A percentile compares a stretch with the other conserved stretches of the same genome.
Conservation (phyloP, 306 rosid species). For the Clitoria ternatea region DNA sequence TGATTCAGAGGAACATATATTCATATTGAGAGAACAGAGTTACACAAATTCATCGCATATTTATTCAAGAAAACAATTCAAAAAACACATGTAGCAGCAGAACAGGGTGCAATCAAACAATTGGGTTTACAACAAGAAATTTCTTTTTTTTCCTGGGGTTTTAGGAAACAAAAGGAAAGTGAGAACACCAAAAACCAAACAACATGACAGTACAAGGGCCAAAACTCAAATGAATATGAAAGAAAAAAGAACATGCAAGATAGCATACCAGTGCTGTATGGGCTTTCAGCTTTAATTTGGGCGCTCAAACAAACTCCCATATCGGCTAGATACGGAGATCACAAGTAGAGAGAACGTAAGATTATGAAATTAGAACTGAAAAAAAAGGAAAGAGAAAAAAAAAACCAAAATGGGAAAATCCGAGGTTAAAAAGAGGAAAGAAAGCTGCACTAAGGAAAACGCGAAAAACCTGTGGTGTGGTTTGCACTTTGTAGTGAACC, state of each 20-base stretch:
- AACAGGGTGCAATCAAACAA: not conserved
- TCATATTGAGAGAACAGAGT: not conserved
- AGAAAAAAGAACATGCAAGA: not conserved
- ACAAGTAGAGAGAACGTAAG: conserved; percentile 6
- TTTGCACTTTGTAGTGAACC: not conserved
- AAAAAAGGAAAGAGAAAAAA: not conserved
- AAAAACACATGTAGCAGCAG: too few species aligned
- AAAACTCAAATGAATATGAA: conserved; percentile 15
- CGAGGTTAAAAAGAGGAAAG: not conserved
- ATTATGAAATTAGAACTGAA: not conserved
- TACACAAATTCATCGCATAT: not conserved
- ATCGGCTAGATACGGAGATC: conserved; percentile 24
- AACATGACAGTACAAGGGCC: not conserved
- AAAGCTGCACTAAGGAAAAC: conserved; percentile 1
- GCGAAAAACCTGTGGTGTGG: conserved; percentile 5
- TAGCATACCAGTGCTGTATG: conserved; percentile 41
- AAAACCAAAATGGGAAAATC: not conserved
- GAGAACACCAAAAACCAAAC: not conserved
- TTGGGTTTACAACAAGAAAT: too few species aligned
- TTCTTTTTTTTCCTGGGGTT: too few species aligned
- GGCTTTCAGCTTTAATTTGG: conserved; percentile 49
- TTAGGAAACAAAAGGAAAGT: not conserved
- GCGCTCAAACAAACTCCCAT: conserved; percentile 68
- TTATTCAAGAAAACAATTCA: not conserved
- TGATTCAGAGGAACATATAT: not conserved